Conservation (phyloP, 192 early-diverging fungal genomes). For the Dissophora globulifera region DNA sequence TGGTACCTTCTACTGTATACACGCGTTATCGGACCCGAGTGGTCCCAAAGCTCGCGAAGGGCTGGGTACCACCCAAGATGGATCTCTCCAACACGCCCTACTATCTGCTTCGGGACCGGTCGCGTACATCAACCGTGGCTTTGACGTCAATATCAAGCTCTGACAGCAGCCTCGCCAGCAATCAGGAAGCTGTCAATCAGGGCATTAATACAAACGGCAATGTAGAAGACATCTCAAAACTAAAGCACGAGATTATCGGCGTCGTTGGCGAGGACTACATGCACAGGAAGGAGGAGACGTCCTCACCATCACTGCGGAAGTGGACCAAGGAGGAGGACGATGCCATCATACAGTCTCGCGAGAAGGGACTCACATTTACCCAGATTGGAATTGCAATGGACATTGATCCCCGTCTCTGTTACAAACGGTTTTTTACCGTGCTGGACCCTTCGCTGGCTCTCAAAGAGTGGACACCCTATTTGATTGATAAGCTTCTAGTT, state of each 20-base stretch:
- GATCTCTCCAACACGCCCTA: constrained; percentile 7
- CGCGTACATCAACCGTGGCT: neutral
- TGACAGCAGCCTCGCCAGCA: neutral
- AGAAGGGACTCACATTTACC: neutral
- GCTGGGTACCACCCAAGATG: constrained; percentile 27
- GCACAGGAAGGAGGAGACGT: neutral
- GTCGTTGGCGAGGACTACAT: constrained; percentile 8
- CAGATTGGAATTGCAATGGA: constrained; percentile 12
- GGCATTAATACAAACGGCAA: too few relatives aligned
- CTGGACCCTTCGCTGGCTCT: neutral
- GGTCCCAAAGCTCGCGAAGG: neutral
- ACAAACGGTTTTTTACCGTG: constrained; percentile 4
- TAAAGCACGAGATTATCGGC: neutral
- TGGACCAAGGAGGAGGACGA: constrained; percentile 42
- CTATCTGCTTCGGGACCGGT: constrained; percentile 18
- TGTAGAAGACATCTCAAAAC: neutral
- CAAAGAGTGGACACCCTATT: constrained; percentile 17
- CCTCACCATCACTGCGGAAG: neutral
- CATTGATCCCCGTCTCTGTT: neutral
- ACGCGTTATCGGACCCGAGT: constrained; percentile 14
- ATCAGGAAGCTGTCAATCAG: too few relatives aligned
- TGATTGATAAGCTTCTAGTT: constrained; percentile 17
- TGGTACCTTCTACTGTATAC: constrained; percentile 12
- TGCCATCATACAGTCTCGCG: neutral
- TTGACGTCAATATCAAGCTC: too few relatives aligned